Evolutionary conservation across 1,284 basidiomycete genomes (phyloP).

Genomic region (Fomitopsis pinicola): DNA sequence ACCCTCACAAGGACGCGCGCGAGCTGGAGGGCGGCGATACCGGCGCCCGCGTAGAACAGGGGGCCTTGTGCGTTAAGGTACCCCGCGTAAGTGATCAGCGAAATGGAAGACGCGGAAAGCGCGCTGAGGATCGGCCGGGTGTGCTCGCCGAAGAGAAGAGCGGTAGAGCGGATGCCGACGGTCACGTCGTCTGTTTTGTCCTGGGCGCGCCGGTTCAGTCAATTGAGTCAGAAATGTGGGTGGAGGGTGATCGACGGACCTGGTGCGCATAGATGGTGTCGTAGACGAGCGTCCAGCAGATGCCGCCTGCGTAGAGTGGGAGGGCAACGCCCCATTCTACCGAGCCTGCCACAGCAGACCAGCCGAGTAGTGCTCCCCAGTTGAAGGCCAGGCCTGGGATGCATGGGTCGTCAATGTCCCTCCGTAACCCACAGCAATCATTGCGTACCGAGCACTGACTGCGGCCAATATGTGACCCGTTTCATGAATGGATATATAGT

Average conservation of each 20-base stretch:
- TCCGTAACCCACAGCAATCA: background rate
- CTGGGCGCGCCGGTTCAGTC: slow-evolving; percentile 35
- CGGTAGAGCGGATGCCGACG: slow-evolving; percentile 92
- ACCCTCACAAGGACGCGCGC: slow-evolving; percentile 77
- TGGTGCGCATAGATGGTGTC: slow-evolving; percentile 99
- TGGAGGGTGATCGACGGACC: slow-evolving; percentile 36
- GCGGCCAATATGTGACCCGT: slow-evolving; percentile 95
- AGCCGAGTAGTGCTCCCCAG: slow-evolving; percentile 96
- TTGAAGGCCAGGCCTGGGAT: slow-evolving; percentile 86
- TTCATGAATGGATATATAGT: slow-evolving; percentile 97
- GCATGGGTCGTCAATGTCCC: background rate
- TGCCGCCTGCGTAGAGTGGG: slow-evolving; percentile 87
- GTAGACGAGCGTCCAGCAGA: slow-evolving; percentile 95
- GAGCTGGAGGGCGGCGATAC: slow-evolving; percentile 75
- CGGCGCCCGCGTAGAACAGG: slow-evolving; percentile 79
- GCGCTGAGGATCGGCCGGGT: slow-evolving; percentile 76
- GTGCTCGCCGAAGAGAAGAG: slow-evolving; percentile 80
- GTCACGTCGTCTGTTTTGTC: slow-evolving; percentile 91
- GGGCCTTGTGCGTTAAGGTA: slow-evolving; percentile 72
- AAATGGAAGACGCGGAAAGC: slow-evolving; percentile 75
- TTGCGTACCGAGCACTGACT: slow-evolving; percentile 77
- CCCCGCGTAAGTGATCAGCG: slow-evolving; percentile 76
- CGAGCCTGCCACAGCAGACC: slow-evolving; percentile 86
- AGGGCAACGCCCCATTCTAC: slow-evolving; percentile 83
- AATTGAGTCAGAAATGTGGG: background rate